Base-by-base conservation (phyloP, 371 early-diverging fungal genomes). In the Mucor velutinosus region DNA sequence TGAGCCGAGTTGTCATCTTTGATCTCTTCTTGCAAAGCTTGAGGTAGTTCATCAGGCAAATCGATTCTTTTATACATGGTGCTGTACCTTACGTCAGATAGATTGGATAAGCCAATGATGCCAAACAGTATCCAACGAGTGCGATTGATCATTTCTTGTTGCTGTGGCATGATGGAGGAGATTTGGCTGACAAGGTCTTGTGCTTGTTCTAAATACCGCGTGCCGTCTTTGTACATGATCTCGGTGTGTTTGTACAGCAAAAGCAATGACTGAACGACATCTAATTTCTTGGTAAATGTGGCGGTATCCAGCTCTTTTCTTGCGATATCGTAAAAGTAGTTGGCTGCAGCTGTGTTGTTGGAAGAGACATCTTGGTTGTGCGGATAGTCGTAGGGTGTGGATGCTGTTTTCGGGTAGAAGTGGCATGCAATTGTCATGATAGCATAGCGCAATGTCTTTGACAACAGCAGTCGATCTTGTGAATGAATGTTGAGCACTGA, bases 161-260 rank as follows among this genome's bases (percentile, higher is more conserved):
- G 65, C 47, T 64, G 61, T 17, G 56, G 53, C 11, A 55, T 29
- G 19, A 57, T 41, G 0, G 65, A 35, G 7, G 65, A 60, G 1
- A 72, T 25, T 19, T 68, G 68, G 12, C 63, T 53, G n/a, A 70
- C 32, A 7, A 70, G 45, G 17, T 55, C 37, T 30, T 70, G 63
- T 14, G 70, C 74, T 19, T 37, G 30, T 41, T 66, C 58, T 19
- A 74, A 21, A 41, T 57, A 67, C 10, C 55, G 55, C 25, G 65
- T 61, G 15, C 56, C 73, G 27, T 41, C 37, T 25, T 30, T 30
- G 43, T 66, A 58, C 25, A 45, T 37, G 4, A 65, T 67, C 35
- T 73, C 73, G 10, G 62, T 47, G 43, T 76, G 70, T 58, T 76
- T 76, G 63, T 71, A 74, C 14, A 76, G 41, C 29, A 76, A 37